These are phyloP conservation scores for Persicaria tinctoria DNA, from an alignment of 148 eudicot genomes.

Conservation along the genomic window DNA sequence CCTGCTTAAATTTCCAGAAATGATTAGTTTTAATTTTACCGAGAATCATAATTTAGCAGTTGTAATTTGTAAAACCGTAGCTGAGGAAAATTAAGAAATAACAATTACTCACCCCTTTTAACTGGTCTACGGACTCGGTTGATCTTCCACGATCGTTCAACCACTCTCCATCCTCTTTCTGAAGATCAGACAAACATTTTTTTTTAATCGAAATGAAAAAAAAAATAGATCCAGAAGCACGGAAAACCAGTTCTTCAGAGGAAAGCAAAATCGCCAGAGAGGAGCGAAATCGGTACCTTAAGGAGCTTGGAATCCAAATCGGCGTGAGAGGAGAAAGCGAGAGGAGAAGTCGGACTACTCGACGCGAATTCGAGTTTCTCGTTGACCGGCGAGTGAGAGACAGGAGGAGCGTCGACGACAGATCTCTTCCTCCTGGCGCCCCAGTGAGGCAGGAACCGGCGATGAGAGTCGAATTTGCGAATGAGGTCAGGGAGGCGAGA, in stretches of 20 bases:
- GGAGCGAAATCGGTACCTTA: not conserved
- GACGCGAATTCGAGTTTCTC: not conserved
- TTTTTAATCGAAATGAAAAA: not conserved
- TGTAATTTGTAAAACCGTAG: not conserved
- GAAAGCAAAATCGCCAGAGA: not conserved
- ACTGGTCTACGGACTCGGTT: not conserved
- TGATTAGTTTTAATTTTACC: not conserved
- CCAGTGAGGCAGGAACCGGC: not conserved
- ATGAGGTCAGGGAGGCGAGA: slow-evolving; percentile 3
- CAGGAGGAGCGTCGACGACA: not conserved
- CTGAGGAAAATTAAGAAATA: not conserved
- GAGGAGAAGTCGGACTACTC: slow-evolving; percentile 4
- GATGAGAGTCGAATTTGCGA: not conserved
- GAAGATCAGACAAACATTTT: not conserved
- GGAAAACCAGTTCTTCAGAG: not conserved
- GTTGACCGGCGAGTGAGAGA: not conserved
- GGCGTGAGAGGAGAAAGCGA: not conserved
- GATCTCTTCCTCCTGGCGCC: slow-evolving; percentile 5
- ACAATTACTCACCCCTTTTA: not conserved
- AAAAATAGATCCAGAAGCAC: not conserved
- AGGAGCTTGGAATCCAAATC: not conserved
- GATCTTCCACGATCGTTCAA: slow-evolving; percentile 3
- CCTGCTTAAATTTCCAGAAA: not conserved
- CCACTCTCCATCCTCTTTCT: not conserved
- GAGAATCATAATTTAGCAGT: not conserved